Base-by-base conservation (phyloP, 768 basidiomycete species). In the Kockovaella imperatae region DNA sequence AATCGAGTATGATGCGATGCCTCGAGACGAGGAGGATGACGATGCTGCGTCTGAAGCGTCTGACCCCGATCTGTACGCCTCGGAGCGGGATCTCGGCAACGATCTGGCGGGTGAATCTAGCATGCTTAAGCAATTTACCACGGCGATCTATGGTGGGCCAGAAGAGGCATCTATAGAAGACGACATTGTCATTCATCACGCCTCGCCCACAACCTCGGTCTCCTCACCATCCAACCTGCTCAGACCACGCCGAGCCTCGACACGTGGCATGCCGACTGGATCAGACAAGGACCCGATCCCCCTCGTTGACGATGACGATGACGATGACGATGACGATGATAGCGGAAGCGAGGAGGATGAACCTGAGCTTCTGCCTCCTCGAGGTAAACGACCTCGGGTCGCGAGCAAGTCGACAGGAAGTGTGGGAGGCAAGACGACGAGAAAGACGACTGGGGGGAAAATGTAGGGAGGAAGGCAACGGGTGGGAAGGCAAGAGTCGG, bases 41-140 rank as follows among this genome's bases (percentile, higher is more conserved):
- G 23, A 30, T 17, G 24, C 25, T 15, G 47, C 35, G 15, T 45
- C 43, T n/a, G 52, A 49, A 5, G 11, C 31, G 2, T 31, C 38
- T n/a, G 40, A 42, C 14, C 44, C 29, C n/a, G n/a, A 8, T 18
- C 46, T 35, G 11, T 51, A 45, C 13, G 56, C 62, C 2, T 60
- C 64, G 10, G 64, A 67, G 44, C 49, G 61, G 17, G 55, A 53
- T 45, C 50, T 67, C 3, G 62, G 62, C 1, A 54, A 64, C 40
- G 65, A 60, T 5, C 31, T 61, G 0, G 63, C 55, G 1, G 62
- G 62, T 13, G 57, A 63, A 35, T 51, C 62, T 1, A 31, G 43
- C 1, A 42, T 30, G 11, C 53, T 47, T 6, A 53, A 32, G 40
- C 58, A 60, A 25, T 14, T 32, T 15, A 35, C 53, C 1, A 62